Percentiles rank a stretch among this genome's conserved stretches.
These are phyloP conservation scores for Colletotrichum shisoi DNA, from an alignment of 2,329 filamentous ascomycete species.

Conservation along the genomic window DNA sequence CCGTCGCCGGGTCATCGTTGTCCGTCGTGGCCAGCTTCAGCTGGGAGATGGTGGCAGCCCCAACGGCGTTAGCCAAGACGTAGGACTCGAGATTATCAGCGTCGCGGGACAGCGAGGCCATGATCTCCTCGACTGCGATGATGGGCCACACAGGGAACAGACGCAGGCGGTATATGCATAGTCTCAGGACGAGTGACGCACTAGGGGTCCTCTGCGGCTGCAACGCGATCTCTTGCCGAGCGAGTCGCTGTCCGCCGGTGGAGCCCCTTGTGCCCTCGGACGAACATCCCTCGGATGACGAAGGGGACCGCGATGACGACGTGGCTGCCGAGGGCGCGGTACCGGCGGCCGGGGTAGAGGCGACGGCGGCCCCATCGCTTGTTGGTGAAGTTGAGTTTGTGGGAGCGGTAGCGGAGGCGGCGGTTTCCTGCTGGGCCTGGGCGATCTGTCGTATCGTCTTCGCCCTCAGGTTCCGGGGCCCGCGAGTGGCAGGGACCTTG, in stretches of 20 bases:
- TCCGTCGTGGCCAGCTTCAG: slow-evolving; percentile 52
- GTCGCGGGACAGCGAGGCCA: slow-evolving; percentile 49
- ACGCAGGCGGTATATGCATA: slow-evolving; percentile 59
- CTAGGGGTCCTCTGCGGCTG: slow-evolving; percentile 34
- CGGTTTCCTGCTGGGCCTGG: slow-evolving; percentile 42
- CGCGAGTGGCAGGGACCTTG: slow-evolving; percentile 54
- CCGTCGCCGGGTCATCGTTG: slow-evolving; percentile 46
- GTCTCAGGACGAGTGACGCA: slow-evolving; percentile 40
- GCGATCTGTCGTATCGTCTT: slow-evolving; percentile 55
- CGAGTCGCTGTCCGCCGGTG: slow-evolving; percentile 6
- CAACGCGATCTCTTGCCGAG: slow-evolving; percentile 15
- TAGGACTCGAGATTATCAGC: slow-evolving; percentile 48
- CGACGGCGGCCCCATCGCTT: slow-evolving; percentile 3
- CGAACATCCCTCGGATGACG: slow-evolving; percentile 26
- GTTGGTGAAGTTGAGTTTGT: slow-evolving; percentile 7
- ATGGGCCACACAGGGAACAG: slow-evolving; percentile 63
- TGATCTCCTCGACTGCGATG: slow-evolving; percentile 55
- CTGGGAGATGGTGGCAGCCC: slow-evolving; percentile 59
- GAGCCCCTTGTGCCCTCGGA: slow-evolving; percentile 19
- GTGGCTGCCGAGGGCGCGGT: slow-evolving; percentile 9
- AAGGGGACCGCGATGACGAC: slow-evolving; percentile 27
- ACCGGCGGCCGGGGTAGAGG: slow-evolving; percentile 1
- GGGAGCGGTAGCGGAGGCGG: slow-evolving; percentile 1
- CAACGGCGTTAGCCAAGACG: slow-evolving; percentile 56
- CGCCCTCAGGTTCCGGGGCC: slow-evolving; percentile 56